phyloP scores from a whole-genome alignment of 1,284 basidiomycete species.

The Trametes sp. region DNA sequence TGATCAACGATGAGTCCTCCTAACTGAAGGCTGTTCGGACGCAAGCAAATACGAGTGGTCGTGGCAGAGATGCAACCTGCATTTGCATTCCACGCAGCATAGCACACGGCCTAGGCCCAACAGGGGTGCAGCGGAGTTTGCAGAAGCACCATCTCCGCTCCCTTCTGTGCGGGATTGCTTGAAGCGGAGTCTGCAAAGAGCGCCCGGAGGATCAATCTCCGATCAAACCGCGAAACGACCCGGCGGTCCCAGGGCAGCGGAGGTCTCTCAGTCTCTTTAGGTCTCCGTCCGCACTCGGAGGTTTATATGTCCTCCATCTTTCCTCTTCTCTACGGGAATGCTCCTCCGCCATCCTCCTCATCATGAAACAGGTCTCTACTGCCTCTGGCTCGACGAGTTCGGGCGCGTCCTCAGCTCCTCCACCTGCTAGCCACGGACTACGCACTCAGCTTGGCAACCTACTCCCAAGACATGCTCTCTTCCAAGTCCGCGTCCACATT shows the following conservation, averaged over 20 bases:
- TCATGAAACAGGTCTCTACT: conserved; percentile 24
- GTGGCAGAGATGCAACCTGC: background rate
- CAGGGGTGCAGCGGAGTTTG: too few species aligned
- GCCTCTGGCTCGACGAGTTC: conserved; percentile 29
- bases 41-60: background rate
- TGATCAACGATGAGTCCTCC: conserved; percentile 21
- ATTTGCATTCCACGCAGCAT: background rate
- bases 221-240: conserved; percentile 4
- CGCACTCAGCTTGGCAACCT: conserved; percentile 58
- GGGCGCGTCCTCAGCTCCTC: conserved; percentile 30
- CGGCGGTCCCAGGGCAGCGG: background rate
- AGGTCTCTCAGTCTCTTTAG: conserved; percentile 15
- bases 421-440: conserved; percentile 34
- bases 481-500: conserved; percentile 69
- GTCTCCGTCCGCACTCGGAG: conserved; percentile 20
- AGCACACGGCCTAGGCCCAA: background rate
- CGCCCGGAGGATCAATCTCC: background rate
- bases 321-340: conserved; percentile 25
- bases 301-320: conserved; percentile 18
- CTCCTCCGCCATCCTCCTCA: conserved; percentile 2
- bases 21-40: background rate
- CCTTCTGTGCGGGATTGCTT: too few species aligned
- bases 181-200: background rate
- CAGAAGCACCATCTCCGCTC: too few species aligned
- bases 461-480: conserved; percentile 67